Evolutionary conservation across 2,329 filamentous ascomycete genomes (phyloP), one percentile per base, ranked within the genome.

Genomic region (Botrytis tulipae): DNA sequence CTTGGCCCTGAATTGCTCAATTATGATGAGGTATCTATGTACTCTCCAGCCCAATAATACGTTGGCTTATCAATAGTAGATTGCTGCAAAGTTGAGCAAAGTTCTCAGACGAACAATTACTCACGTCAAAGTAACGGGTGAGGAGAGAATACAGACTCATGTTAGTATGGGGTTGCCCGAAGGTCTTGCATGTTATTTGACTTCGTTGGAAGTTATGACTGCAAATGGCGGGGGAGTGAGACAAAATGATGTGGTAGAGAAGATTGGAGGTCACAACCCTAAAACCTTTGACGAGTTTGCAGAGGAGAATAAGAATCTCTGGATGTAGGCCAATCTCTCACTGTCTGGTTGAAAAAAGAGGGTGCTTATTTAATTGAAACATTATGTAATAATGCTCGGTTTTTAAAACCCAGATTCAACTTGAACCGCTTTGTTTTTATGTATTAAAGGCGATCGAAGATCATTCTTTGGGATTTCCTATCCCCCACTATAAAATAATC

Each of bases 21-120:
- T 40, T 67, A 51, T 51, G 65, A 67, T 51, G 65, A 54, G n/a
- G 62, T 66, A 66, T 25, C 9, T 48, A 29, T 10, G 18, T 25
- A 6, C 8, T 32, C 18, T n/a, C 46, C n/a, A 20, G 37, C 16
- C 7, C 16, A 62, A 18, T 29, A 54, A 54, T 10, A 37, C 14
- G 25, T 25, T n/a, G 42, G 44, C 62, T 66, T 40, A 66, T 18
- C 62, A 46, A 48, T 66, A 14, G 6, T n/a, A 66, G 62, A 66
- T 48, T 66, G 40, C 62, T 32, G 20, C 42, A 44, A 48, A 66
- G 62, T 22, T 48, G 42, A 66, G 62, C 40, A 48, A 66, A 66
- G n/a, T 25, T 62, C 25, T 62, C 14, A 14, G 60, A 29, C 35
- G 60, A 62, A n/a, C 22, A 62, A 62, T 62, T 16, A 4, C 16